Conservation (phyloP, 2,329 filamentous ascomycete genomes). For the Exophiala bonariae region DNA sequence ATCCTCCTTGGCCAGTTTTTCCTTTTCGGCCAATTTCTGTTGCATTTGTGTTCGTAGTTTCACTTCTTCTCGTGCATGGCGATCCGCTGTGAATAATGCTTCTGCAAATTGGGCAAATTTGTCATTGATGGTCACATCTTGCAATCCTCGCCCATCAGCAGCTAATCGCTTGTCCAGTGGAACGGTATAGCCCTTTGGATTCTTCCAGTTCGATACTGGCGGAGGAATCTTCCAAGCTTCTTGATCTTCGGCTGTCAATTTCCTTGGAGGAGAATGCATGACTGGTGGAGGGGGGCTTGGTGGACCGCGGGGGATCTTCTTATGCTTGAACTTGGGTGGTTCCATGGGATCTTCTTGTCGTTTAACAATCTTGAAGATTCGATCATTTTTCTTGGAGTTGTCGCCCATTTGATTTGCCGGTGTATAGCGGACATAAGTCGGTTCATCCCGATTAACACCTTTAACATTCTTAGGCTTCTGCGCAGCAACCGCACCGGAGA, state of each 20-base stretch:
- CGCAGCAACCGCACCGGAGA: conserved; percentile 81
- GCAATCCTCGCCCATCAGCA: conserved; percentile 85
- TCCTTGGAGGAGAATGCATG: conserved; percentile 91
- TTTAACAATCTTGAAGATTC: conserved; percentile 98
- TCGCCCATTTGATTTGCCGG: conserved; percentile 97
- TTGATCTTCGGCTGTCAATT: conserved; percentile 94
- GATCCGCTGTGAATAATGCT: conserved; percentile 88
- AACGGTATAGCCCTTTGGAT: conserved; percentile 96
- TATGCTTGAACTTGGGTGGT: conserved; percentile 97
- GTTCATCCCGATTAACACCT: conserved; percentile 73
- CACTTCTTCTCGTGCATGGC: conserved; percentile 93
- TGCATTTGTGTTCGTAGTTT: conserved; percentile 92
- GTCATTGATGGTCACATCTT: conserved; percentile 96
- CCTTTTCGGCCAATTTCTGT: conserved; percentile 92
- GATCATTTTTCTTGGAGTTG: conserved; percentile 78
- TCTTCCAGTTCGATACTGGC: conserved; percentile 98
- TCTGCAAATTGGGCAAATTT: conserved; percentile 97
- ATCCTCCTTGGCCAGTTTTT: conserved; percentile 92
- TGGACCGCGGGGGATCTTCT: conserved; percentile 88
- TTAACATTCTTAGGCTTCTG: conserved; percentile 96
- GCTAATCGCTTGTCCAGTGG: conserved; percentile 93
- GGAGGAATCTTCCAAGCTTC: conserved; percentile 93
- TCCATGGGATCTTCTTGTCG: conserved; percentile 93
- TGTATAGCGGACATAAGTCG: conserved; percentile 93
- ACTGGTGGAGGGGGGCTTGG: conserved; percentile 90